phyloP scores from a whole-genome alignment of 768 basidiomycete genomes.

The Suillus clintonianus region DNA sequence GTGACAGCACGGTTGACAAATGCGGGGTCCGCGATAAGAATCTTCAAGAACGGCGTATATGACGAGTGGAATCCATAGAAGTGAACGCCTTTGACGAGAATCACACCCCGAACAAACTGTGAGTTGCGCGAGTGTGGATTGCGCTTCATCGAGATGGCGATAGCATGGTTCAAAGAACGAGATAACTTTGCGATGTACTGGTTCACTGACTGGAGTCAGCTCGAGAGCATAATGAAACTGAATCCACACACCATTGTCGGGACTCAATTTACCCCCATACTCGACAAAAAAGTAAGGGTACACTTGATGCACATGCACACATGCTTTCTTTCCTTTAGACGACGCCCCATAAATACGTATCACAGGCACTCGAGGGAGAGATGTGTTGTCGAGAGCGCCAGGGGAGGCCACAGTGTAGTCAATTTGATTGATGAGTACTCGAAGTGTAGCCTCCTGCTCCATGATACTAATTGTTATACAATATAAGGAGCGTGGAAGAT shows the following conservation, averaged over 20 bases:
- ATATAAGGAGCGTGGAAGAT: neutral
- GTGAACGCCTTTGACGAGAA: constrained; percentile 90
- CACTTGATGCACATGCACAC: constrained; percentile 89
- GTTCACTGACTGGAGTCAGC: constrained; percentile 53
- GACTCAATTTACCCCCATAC: constrained; percentile 68
- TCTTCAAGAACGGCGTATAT: constrained; percentile 87
- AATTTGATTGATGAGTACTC: constrained; percentile 56
- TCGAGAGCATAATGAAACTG: neutral
- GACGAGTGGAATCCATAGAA: constrained; percentile 94
- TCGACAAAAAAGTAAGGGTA: constrained; percentile 94
- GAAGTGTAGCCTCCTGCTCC: constrained; percentile 29
- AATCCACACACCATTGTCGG: constrained; percentile 54
- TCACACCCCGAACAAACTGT: constrained; percentile 70
- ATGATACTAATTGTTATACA: neutral
- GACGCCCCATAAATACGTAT: constrained; percentile 87
- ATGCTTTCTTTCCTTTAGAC: constrained; percentile 73
- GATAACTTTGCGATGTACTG: constrained; percentile 69
- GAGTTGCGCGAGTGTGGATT: constrained; percentile 60
- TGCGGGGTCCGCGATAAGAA: constrained; percentile 72
- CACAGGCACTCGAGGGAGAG: constrained; percentile 70
- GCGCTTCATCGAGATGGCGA: constrained; percentile 78
- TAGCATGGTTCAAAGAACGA: constrained; percentile 80
- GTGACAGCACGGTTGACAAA: constrained; percentile 69
- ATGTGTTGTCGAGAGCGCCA: constrained; percentile 64
- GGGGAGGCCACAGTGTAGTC: constrained; percentile 62